A percentile compares a stretch with the other conserved stretches of the same genome.
Conservation (phyloP, 2,329 filamentous ascomycete genomes). For the Nigrograna mackinnonii region DNA sequence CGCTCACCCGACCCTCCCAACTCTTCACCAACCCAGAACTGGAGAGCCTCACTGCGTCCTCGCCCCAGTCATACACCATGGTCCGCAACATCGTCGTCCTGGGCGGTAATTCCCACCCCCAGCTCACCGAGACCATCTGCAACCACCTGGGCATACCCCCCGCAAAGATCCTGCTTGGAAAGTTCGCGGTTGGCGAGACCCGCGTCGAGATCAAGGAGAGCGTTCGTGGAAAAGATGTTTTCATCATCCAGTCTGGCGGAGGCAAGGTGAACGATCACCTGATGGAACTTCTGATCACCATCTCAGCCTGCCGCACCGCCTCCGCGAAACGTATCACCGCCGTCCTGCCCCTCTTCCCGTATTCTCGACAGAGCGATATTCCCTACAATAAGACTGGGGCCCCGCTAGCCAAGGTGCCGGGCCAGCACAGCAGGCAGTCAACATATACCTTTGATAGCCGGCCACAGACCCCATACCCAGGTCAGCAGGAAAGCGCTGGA, state of each 20-base stretch:
- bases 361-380: conserved; percentile 93
- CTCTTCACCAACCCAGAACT: background rate
- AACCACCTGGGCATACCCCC: conserved; percentile 84
- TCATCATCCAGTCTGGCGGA: conserved; percentile 93
- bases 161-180: conserved; percentile 80
- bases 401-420: conserved; percentile 73
- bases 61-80: conserved; percentile 56
- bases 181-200: conserved; percentile 95
- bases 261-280: conserved; percentile 95
- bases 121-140: conserved; percentile 84
- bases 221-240: conserved; percentile 97
- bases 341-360: conserved; percentile 93
- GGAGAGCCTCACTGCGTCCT: background rate
- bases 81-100: conserved; percentile 95
- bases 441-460: conserved; percentile 87
- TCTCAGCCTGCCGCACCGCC: conserved; percentile 95
- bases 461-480: conserved; percentile 80
- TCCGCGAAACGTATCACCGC: conserved; percentile 92
- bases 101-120: conserved; percentile 89
- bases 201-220: conserved; percentile 95
- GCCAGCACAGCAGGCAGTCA: conserved; percentile 48
- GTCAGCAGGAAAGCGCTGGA: conserved; percentile 67
- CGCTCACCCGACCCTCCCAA: conserved; percentile 4
- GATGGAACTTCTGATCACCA: conserved; percentile 95
- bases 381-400: conserved; percentile 96